Base-by-base conservation (phyloP, 306 rosid genomes). In the Ormosia semicastrata region DNA sequence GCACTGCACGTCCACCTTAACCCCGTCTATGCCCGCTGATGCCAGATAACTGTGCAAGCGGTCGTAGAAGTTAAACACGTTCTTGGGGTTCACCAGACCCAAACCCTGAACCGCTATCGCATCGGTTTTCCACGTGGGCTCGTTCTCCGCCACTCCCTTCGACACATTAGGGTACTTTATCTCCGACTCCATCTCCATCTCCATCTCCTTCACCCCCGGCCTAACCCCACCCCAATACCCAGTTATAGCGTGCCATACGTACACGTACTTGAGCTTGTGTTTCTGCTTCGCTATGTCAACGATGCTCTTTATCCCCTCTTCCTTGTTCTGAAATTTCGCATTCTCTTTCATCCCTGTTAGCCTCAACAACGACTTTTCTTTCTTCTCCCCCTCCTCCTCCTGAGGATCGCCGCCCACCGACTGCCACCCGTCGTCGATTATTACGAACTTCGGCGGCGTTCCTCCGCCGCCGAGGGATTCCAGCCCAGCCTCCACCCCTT, bases 221-320 rank as follows among this genome's bases (percentile, higher is more conserved):
- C 86, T 69, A 44, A 95, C 96, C 24, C 99, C 99, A 3, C 99
- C 99, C 99, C 99, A 95, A 57, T 95, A 95, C 0, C 99, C 99
- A 0, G 95, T 95, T 1, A 95, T 93, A 0, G 99, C 98, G 75
- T 95, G 99, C 99, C 99, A 95, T 0, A 95, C 97, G 41, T 93
- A 95, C 13, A 93, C 99, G 5, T 87, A 86, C 32, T 90, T 88
- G 66, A 95, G 11, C 13, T 89, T 94, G 24, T 89, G 88, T 13
- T 88, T 89, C 30, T 93, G n/a, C 49, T 95, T 95, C 0, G 97
- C 95, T 0, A 85, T 84, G 3, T 79, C 75, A 17, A 93, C 98
- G 0, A 93, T 85, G 64, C 78, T 86, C 79, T 85, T 84, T 0
- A 95, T 90, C 73, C 99, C 99, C 17, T 92, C 86, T 0, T 88